Evolutionary conservation across 192 early-diverging fungal genomes (phyloP), one percentile per base, ranked within the genome.

Genomic region (Borealophlyctis nickersoniae): DNA sequence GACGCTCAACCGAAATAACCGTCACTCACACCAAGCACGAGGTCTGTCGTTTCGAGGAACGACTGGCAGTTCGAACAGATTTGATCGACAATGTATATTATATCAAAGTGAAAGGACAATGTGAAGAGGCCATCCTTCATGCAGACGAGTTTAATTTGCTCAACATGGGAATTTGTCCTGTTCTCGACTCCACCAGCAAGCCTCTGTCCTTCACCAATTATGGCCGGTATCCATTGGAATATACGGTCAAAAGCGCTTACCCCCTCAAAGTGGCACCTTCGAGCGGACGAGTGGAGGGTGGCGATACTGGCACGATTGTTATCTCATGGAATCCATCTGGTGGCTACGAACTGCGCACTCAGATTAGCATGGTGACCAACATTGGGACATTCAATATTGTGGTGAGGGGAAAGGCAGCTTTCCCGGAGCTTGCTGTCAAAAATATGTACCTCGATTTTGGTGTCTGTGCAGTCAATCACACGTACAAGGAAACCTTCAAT

Each of bases 301-400:
- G 73, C n/a, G 69, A 79, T 27, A 66, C 67, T 9, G 56, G 69
- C 31, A 65, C 62, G 27, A 31, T 81, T 9, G 58, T 31, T 29
- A 72, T 86, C 2, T 63, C 69, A 19, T 86, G 85, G 85, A 80
- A 66, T 56, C 85, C 85, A 11, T 81, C 78, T 16, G 80, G 85
- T 13, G 83, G 77, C 16, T 86, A 86, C 56, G 85, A 86, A 56
- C 71, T 86, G 39, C 73, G 85, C 16, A 81, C 85, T 4, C 78
- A 78, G 30, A 45, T 86, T 27, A 59, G 66, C 3, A 39, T 86
- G 49, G 64, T 66, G 3, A 86, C 85, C 26, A 86, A 86, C 61
- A 86, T 86, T 57, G 85, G 85, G 24, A 77, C 57, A n/a, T 86
- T 70, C 66, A 65, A 73, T 34, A 75, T 86, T 11, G 66, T 77